A percentile compares a stretch with the other conserved stretches of the same genome.
Evolutionary conservation across 805 yeast species (phyloP).

Genomic region (Isabelozyma gotoi): DNA sequence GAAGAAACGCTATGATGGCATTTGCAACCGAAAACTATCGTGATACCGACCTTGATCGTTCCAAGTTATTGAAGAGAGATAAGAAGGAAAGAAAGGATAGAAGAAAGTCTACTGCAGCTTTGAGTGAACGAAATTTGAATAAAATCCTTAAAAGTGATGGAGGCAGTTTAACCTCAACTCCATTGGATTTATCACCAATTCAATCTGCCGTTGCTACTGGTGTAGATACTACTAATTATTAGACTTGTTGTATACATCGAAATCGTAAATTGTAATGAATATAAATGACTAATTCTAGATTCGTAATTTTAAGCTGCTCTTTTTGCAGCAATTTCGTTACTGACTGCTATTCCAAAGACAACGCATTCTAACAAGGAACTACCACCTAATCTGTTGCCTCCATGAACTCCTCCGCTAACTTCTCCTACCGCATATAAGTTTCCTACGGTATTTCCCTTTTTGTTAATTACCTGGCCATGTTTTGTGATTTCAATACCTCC

Average conservation of each 20-base stretch:
- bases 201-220: too few relatives aligned
- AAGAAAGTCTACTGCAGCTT: slow-evolving; percentile 17
- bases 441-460: slow-evolving; percentile 27
- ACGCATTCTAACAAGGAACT: slow-evolving; percentile 59
- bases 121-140: slow-evolving; percentile 1
- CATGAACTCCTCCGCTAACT: slow-evolving; percentile 69
- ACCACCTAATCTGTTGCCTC: slow-evolving; percentile 61
- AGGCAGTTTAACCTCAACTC: neutral
- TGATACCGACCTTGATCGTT: slow-evolving; percentile 17
- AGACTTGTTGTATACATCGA: too few relatives aligned
- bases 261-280: too few relatives aligned
- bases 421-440: slow-evolving; percentile 68
- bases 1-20: slow-evolving; percentile 39
- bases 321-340: slow-evolving; percentile 40
- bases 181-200: neutral
- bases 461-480: slow-evolving; percentile 15
- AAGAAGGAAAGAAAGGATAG: slow-evolving; percentile 42
- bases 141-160: neutral
- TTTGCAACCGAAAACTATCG: slow-evolving; percentile 18
- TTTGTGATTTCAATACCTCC: slow-evolving; percentile 24
- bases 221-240: too few relatives aligned
- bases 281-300: too few relatives aligned
- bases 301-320: neutral
- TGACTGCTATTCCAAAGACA: slow-evolving; percentile 46
- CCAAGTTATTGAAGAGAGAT: slow-evolving; percentile 32